A percentile compares a stretch with the other conserved stretches of the same genome.
phyloP scores from a whole-genome alignment of 2,329 filamentous ascomycete genomes.

The Juglanconis oblonga region DNA sequence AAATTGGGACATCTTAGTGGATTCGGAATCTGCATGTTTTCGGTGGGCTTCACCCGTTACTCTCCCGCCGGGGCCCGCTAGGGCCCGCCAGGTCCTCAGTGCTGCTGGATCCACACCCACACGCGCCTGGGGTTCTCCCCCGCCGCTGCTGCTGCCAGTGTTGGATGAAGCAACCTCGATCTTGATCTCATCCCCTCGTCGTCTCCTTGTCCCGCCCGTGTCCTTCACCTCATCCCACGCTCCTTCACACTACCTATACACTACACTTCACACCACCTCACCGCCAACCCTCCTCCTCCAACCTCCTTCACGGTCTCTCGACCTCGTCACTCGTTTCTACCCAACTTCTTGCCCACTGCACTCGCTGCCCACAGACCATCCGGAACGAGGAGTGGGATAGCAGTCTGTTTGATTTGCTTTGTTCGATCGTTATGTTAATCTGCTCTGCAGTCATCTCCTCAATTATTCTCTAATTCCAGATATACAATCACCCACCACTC shows the following conservation, averaged over 20 bases:
- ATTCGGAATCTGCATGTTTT: background rate
- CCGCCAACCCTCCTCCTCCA: no score
- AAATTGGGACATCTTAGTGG: background rate
- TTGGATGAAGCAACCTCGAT: background rate
- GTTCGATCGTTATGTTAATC: no score
- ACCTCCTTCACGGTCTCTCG: background rate
- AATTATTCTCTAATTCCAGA: background rate
- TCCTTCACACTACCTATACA: background rate
- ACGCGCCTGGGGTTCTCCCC: no score
- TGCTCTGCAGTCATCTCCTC: background rate
- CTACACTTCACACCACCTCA: background rate
- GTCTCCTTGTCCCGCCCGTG: background rate
- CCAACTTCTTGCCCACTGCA: background rate
- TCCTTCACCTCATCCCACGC: background rate
- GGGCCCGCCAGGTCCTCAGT: background rate
- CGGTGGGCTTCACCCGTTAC: background rate
- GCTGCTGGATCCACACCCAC: no score
- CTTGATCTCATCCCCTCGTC: background rate
- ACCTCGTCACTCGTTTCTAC: background rate
- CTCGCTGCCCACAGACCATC: background rate
- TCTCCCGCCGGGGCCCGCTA: background rate
- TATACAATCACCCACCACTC: background rate
- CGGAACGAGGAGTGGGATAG: background rate
- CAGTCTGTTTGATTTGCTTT: no score
- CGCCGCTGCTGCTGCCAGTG: no score